Evolutionary conservation across 495 filamentous ascomycete species (phyloP), one percentile per base, ranked within the genome.

Genomic region (Lasiosphaeria ovina): DNA sequence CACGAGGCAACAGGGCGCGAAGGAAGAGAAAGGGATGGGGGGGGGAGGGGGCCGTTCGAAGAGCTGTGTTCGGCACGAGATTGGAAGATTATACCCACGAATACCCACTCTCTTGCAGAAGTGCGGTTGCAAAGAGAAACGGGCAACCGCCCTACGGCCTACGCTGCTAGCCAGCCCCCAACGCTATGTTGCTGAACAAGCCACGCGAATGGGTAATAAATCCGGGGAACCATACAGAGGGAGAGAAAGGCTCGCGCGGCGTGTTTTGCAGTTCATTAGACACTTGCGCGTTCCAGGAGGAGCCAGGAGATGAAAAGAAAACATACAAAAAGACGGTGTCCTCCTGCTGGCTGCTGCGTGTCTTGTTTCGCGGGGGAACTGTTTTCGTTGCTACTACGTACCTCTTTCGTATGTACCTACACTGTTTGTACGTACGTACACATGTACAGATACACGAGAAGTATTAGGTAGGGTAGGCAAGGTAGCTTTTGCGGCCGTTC

Each of bases 61-160:
- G 11, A n/a, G 17, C 49, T 4, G 35, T 32, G 42, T 32, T 48
- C 55, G 44, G 55, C 55, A 57, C 6, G 55, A 57, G 55, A 57
- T 57, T 57, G 55, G 42, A 49, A 35, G 55, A 34, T 40, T 57
- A 16, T 57, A 48, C 32, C 33, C 34, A 36, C 36, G 55, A 42
- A 57, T 57, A 48, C 32, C 55, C 55, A 57, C 55, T 49, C 55
- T 38, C 55, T 49, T 57, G 55, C 55, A 57, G 55, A 53, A 34
- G 31, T 14, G 55, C 51, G 51, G 51, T 54, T 54, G 44, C 44
- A 47, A 47, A 53, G 12, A 8, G 31, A 17, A n/a, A 50, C 7
- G 17, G 12, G 12, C 48, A 50, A 50, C 17, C 11, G 16, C 8
- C 17, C 24, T 35, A 35, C 33, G 6, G 31, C 14, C 24, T 24